Conservation (phyloP, 208 protist genomes). For the Trypanosoma platydactyli region DNA sequence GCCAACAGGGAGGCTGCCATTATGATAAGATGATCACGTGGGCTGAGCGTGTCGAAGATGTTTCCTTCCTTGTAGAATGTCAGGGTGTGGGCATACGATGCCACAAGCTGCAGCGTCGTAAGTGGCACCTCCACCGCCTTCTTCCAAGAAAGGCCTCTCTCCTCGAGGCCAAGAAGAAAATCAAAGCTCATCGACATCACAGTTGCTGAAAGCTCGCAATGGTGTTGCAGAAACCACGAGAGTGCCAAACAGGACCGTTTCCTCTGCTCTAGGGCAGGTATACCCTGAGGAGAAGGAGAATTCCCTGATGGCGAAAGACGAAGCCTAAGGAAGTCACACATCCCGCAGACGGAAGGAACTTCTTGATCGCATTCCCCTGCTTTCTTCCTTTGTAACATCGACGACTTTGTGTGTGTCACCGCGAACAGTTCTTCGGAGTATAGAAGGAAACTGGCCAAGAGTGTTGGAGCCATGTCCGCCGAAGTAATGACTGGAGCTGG, state of each 20-base stretch:
- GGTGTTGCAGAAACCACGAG: constrained; percentile 24
- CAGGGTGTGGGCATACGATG: constrained; percentile 16
- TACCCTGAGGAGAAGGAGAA: not conserved
- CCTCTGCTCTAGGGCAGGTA: not conserved
- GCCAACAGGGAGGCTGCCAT: constrained; percentile 39
- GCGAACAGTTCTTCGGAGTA: constrained; percentile 18
- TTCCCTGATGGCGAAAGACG: constrained; percentile 7
- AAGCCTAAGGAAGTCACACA: constrained; percentile 13
- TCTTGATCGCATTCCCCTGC: not conserved
- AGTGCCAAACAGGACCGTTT: constrained; percentile 2
- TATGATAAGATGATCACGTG: constrained; percentile 31
- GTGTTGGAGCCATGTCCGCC: constrained; percentile 14
- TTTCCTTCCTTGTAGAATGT: constrained; percentile 12
- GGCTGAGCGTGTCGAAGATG: constrained; percentile 1
- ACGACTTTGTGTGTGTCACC: not conserved
- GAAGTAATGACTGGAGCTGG: not conserved
- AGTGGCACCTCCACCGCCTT: constrained; percentile 31
- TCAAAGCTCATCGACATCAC: constrained; percentile 24
- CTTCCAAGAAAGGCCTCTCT: constrained; percentile 13
- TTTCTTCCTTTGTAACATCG: not conserved
- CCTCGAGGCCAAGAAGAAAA: constrained; percentile 22
- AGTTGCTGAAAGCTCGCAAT: constrained; percentile 23
- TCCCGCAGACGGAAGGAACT: not conserved
- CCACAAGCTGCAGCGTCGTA: constrained; percentile 34
- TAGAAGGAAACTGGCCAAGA: constrained; percentile 15